Conservation (phyloP, 2,329 filamentous ascomycete species). For the Stachybotrys chartarum region DNA sequence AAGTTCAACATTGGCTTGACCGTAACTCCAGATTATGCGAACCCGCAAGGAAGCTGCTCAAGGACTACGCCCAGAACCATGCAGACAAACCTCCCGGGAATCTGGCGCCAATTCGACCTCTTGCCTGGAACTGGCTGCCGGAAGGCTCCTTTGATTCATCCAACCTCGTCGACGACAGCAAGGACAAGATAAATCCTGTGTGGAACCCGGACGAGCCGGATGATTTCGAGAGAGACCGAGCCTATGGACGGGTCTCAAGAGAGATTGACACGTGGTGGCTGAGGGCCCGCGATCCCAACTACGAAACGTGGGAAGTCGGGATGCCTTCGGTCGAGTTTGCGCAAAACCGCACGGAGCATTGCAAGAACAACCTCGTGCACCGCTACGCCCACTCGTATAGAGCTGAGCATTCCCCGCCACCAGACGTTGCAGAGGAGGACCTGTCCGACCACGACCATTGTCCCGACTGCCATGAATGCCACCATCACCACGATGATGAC, state of each 20-base stretch:
- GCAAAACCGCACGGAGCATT: slow-evolving; percentile 48
- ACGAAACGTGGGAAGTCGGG: slow-evolving; percentile 48
- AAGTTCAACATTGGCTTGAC: slow-evolving; percentile 56
- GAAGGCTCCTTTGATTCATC: slow-evolving; percentile 22
- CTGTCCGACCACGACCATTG: slow-evolving; percentile 29
- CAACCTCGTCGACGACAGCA: slow-evolving; percentile 25
- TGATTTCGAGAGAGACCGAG: slow-evolving; percentile 51
- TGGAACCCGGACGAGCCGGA: slow-evolving; percentile 46
- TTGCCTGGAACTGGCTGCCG: slow-evolving; percentile 51
- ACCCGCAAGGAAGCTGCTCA: slow-evolving; percentile 45
- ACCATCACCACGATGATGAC: slow-evolving; percentile 31
- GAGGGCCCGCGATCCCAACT: slow-evolving; percentile 51
- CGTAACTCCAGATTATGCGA: slow-evolving; percentile 53
- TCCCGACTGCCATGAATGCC: slow-evolving; percentile 23
- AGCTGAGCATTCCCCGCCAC: slow-evolving; percentile 29
- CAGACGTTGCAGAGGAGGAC: slow-evolving; percentile 29
- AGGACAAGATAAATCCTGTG: slow-evolving; percentile 37
- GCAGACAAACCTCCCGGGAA: slow-evolving; percentile 42
- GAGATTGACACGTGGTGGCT: slow-evolving; percentile 63
- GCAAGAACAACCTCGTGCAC: slow-evolving; percentile 52
- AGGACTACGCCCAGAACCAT: slow-evolving; percentile 45
- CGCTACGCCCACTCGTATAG: slow-evolving; percentile 42
- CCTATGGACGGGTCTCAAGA: slow-evolving; percentile 54
- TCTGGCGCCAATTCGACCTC: slow-evolving; percentile 40
- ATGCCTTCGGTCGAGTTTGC: slow-evolving; percentile 57